Evolutionary conservation across 306 rosid species (phyloP).

Genomic region (Astragalus membranaceus): DNA sequence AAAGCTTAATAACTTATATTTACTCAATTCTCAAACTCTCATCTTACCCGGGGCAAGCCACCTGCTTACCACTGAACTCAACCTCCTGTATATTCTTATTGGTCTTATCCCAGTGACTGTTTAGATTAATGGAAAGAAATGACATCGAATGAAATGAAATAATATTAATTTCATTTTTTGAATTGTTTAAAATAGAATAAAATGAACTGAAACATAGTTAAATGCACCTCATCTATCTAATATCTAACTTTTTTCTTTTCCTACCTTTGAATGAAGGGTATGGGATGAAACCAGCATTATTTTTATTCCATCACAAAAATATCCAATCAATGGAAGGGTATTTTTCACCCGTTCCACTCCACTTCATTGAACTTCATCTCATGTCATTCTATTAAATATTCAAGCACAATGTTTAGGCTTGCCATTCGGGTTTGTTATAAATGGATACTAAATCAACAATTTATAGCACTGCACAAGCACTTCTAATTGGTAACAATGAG

Average conservation of each 20-base stretch:
- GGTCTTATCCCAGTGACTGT: not conserved
- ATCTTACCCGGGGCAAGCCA: not conserved
- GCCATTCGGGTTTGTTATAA: not conserved
- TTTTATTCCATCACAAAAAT: too few relatives aligned
- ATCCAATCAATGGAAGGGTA: too few relatives aligned
- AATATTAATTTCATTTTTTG: too few relatives aligned
- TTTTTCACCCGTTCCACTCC: not conserved
- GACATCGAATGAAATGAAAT: not conserved
- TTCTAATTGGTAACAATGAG: too few relatives aligned
- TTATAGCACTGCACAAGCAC: too few relatives aligned
- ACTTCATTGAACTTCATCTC: not conserved
- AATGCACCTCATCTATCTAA: not conserved
- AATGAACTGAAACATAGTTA: not conserved
- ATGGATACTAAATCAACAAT: too few relatives aligned
- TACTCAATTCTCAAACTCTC: not conserved
- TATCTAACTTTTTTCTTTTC: not conserved
- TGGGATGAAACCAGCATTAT: too few relatives aligned
- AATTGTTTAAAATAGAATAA: not conserved
- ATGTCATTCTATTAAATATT: not conserved
- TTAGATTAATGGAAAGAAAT: not conserved
- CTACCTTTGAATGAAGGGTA: too few relatives aligned
- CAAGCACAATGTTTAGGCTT: not conserved
- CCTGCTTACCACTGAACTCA: not conserved
- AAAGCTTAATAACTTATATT: not conserved
- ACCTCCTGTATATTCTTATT: not conserved